phyloP scores from a whole-genome alignment of 345 rosid species.

The Melaleuca alternifolia region DNA sequence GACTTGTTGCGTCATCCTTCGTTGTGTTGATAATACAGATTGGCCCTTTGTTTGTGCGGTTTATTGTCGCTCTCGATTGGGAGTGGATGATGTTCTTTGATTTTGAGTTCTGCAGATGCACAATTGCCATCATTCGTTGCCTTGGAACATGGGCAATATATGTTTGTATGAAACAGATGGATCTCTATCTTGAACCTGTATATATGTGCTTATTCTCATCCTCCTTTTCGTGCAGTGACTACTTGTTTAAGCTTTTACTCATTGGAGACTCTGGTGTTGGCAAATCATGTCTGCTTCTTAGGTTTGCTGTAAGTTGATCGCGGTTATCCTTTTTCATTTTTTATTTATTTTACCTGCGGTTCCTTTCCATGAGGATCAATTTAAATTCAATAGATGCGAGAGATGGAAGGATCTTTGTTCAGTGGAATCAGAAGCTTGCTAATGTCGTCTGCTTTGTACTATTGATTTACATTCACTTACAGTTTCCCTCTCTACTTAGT shows the following conservation, averaged over 20 bases:
- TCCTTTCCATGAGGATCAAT: not conserved
- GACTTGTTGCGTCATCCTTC: not conserved
- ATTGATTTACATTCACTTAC: not conserved
- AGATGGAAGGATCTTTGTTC: not conserved
- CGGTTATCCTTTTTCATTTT: not conserved
- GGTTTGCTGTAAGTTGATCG: conserved; percentile 39
- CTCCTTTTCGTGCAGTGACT: conserved; percentile 31
- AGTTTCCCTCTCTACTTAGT: not conserved
- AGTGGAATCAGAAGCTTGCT: not conserved
- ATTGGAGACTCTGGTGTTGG: conserved; percentile 47
- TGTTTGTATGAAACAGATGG: not conserved
- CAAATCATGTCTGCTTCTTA: conserved; percentile 39
- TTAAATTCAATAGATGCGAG: not conserved
- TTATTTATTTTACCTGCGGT: not conserved
- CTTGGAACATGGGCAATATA: not conserved
- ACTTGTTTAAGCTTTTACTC: conserved; percentile 40
- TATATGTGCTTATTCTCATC: not conserved
- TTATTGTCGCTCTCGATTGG: not conserved
- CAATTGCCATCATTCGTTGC: not conserved
- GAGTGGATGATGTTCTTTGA: not conserved
- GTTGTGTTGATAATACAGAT: not conserved
- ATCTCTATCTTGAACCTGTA: not conserved
- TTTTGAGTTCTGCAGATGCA: not conserved
- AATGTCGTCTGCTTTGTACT: not conserved
- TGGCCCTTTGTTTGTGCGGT: not conserved